Evolutionary conservation across 2,329 filamentous ascomycete genomes (phyloP), one percentile per base, ranked within the genome.

Genomic region (Apiospora phragmitis): DNA sequence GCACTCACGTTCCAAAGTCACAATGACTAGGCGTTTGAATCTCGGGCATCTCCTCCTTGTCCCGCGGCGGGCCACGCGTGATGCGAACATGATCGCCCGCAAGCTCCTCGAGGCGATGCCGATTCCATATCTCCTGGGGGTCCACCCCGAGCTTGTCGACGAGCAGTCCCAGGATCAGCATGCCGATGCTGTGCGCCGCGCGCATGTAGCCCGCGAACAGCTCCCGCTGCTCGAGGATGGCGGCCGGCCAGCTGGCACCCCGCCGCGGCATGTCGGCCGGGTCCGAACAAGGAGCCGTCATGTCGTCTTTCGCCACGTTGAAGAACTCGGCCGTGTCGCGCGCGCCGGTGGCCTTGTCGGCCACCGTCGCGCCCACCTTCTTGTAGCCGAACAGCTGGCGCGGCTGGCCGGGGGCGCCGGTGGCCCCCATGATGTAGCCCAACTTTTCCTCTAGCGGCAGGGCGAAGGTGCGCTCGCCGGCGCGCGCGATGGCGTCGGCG

Each of bases 1-100:
- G 41, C 12, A 75, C 78, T 73, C 74, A 79, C 77, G 78, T 79
- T 21, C 81, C 81, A 67, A 81, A 82, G 69, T 83, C 81, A 1
- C 80, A 82, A 67, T 80, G 80, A 47, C 75, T 77, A 12, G 76
- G 76, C n/a, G 77, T 79, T 72, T 78, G 78, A 32, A 77, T 79
- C 71, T 79, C 76, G 1, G 77, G 77, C 69, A 77, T 69, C 62
- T 79, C 79, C 68, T 78, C 77, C 12, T 72, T 77, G 11, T 74
- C 74, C n/a, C 77, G 72, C 7, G 78, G 75, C 59, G 78, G 78
- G 5, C 78, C 78, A 9, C 75, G 71, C 8, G 78, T 79, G 47
- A 81, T 76, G 1, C 79, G 77, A 7, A 79, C 73, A 38, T 80
- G 79, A 66, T 81, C 80, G 18, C 78, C 79, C 4, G 78, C 77